Evolutionary conservation across 2,329 filamentous ascomycete species (phyloP).

Genomic region (Drechslerella dactyloides): DNA sequence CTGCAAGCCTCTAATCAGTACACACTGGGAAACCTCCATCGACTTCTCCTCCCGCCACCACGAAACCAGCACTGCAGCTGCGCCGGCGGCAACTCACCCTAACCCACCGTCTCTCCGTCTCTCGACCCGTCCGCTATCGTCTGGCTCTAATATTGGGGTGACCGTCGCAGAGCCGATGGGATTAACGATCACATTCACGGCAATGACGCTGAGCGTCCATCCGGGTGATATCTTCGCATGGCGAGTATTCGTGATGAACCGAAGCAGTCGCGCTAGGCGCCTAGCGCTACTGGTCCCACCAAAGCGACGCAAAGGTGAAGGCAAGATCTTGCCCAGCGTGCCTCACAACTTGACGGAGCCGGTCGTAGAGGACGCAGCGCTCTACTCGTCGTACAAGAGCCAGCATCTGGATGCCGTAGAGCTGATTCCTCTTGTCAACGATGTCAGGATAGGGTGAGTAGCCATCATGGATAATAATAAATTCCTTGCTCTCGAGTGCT

Average conservation of each 20-base stretch:
- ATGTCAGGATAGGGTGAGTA: constrained; percentile 70
- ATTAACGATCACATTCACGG: constrained; percentile 76
- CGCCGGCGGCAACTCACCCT: constrained; percentile 57
- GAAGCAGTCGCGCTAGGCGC: constrained; percentile 68
- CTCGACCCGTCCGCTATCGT: constrained; percentile 58
- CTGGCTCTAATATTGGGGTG: constrained; percentile 62
- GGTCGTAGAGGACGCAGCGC: constrained; percentile 72
- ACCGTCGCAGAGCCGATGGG: constrained; percentile 55
- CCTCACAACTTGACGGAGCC: constrained; percentile 66
- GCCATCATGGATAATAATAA: neutral
- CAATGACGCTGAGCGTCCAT: constrained; percentile 66
- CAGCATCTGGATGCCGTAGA: constrained; percentile 70
- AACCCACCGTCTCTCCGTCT: constrained; percentile 68
- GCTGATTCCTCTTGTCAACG: constrained; percentile 75
- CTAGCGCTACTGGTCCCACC: constrained; percentile 73
- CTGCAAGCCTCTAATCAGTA: constrained; percentile 68
- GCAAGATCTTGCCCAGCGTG: constrained; percentile 56
- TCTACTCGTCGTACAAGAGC: constrained; percentile 74
- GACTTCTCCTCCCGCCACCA: constrained; percentile 69
- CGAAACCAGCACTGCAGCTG: constrained; percentile 61
- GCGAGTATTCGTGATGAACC: constrained; percentile 78
- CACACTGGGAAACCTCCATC: constrained; percentile 72
- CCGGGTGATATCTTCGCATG: constrained; percentile 73
- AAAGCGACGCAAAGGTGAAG: constrained; percentile 65
- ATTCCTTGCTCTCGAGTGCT: neutral